phyloP scores from a whole-genome alignment of 805 yeast species.

The Sungouiozyma ichnusensis region DNA sequence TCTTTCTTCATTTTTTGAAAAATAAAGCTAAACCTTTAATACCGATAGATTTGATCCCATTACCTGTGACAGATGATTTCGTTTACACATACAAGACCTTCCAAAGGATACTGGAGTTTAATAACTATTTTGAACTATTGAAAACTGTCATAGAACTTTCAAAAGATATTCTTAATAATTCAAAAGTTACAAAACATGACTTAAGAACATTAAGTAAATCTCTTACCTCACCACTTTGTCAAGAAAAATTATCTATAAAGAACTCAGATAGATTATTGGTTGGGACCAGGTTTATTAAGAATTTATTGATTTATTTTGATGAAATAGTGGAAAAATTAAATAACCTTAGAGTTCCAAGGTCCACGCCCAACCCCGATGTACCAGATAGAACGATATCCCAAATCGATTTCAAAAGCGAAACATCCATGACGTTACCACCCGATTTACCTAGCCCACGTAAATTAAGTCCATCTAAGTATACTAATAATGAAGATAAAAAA shows the following conservation, averaged over 20 bases:
- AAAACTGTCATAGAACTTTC: constrained; percentile 38
- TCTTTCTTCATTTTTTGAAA: constrained; percentile 36
- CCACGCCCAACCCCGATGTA: background rate
- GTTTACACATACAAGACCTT: constrained; percentile 35
- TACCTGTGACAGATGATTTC: constrained; percentile 45
- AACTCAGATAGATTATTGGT: constrained; percentile 40
- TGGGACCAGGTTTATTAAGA: constrained; percentile 44
- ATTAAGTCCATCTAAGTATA: constrained; percentile 17
- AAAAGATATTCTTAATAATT: constrained; percentile 31
- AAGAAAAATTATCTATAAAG: constrained; percentile 34
- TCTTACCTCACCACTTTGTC: constrained; percentile 46
- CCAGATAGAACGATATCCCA: background rate
- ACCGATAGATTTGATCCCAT: constrained; percentile 35
- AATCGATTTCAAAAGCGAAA: background rate
- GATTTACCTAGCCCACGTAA: constrained; percentile 21
- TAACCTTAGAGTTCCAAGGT: background rate
- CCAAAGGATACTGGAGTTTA: constrained; percentile 25
- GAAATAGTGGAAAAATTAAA: constrained; percentile 13
- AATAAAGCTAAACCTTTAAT: constrained; percentile 47
- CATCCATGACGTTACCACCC: constrained; percentile 8
- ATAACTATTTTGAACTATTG: constrained; percentile 27
- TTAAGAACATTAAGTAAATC: constrained; percentile 32
- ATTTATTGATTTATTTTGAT: constrained; percentile 43
- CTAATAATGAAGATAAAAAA: background rate
- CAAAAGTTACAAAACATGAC: constrained; percentile 35